Conservation (phyloP, 305 asterid genomes). For the Fraxinus xanthoxyloides region DNA sequence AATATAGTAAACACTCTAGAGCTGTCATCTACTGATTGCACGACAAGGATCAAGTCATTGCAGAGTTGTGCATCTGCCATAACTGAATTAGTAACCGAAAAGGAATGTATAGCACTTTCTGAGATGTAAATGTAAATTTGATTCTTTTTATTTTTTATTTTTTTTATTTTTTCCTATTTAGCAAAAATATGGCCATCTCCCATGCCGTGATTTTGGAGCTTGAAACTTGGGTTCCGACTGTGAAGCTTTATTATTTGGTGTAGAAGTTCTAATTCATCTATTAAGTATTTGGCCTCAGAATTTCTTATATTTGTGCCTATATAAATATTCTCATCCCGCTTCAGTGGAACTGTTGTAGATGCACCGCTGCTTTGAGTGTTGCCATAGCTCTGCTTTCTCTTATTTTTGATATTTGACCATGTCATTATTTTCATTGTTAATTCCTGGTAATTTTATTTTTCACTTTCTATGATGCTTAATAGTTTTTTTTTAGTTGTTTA, state of each 20-base stretch:
- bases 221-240: neutral
- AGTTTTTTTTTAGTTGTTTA: neutral
- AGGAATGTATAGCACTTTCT: slow-evolving; percentile 41
- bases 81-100: slow-evolving; percentile 66
- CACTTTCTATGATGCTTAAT: neutral
- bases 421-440: neutral
- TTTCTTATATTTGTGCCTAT: neutral
- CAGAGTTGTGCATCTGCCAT: slow-evolving; percentile 61
- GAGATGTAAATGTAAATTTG: neutral
- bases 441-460: neutral
- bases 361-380: neutral
- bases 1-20: slow-evolving; percentile 43
- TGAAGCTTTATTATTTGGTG: neutral
- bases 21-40: slow-evolving; percentile 63
- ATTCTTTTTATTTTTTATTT: too few species aligned
- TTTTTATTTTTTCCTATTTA: neutral
- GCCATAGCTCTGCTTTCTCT: neutral
- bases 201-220: neutral
- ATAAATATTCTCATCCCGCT: neutral
- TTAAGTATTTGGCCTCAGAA: neutral
- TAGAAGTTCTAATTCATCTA: neutral
- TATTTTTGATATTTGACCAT: neutral
- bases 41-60: slow-evolving; percentile 70
- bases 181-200: neutral
- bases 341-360: neutral